Evolutionary conservation across 1,284 basidiomycete species (phyloP).

Genomic region (Tilletia caries): DNA sequence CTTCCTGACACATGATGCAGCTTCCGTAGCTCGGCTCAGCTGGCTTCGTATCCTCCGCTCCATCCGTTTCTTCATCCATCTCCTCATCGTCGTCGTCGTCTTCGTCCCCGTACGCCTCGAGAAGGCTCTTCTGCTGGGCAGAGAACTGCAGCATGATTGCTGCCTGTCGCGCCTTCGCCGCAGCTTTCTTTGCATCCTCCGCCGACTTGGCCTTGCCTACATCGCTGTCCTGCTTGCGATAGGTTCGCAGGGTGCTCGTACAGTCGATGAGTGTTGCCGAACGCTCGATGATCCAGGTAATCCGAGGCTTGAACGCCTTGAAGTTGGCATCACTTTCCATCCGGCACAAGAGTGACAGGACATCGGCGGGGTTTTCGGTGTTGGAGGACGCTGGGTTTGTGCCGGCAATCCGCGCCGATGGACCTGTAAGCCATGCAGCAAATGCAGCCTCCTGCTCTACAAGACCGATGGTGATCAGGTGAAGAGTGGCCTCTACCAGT

Average conservation of each 20-base stretch:
- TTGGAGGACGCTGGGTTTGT: neutral
- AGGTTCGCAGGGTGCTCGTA: neutral
- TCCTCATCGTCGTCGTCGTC: conserved; percentile 42
- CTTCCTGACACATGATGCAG: conserved; percentile 97
- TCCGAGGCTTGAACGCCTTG: conserved; percentile 36
- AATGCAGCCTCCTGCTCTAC: conserved; percentile 33
- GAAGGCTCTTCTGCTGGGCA: conserved; percentile 47
- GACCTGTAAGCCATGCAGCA: conserved; percentile 5
- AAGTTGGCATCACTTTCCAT: conserved; percentile 33
- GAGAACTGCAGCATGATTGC: conserved; percentile 52
- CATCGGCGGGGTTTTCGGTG: conserved; percentile 16
- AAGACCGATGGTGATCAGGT: conserved; percentile 55
- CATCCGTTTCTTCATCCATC: conserved; percentile 25
- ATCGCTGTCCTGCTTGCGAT: neutral
- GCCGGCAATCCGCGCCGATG: neutral
- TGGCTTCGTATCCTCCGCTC: conserved; percentile 24
- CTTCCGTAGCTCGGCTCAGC: conserved; percentile 61
- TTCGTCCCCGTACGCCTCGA: conserved; percentile 45
- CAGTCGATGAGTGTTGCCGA: conserved; percentile 17
- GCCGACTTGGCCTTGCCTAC: conserved; percentile 19
- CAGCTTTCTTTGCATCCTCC: conserved; percentile 38
- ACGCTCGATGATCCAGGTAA: conserved; percentile 40
- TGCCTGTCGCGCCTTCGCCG: conserved; percentile 47
- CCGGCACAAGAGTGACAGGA: conserved; percentile 34
- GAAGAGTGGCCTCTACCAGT: conserved; percentile 81